These are phyloP conservation scores for Fusarium lateritium DNA, from an alignment of 2,329 filamentous ascomycete genomes.

Conservation along the genomic window DNA sequence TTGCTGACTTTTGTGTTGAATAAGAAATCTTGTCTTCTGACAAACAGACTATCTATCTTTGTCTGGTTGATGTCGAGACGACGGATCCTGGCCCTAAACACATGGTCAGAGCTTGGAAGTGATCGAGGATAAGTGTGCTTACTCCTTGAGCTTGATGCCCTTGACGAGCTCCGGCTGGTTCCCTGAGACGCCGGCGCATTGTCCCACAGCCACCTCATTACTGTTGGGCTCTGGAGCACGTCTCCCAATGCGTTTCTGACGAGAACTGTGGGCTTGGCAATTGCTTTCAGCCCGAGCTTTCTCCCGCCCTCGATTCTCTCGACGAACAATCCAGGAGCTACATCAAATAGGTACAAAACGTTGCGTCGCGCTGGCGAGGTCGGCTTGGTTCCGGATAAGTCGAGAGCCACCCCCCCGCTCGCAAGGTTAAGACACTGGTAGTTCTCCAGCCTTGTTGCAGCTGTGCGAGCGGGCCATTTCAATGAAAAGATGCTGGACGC, in stretches of 20 bases:
- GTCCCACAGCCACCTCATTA: slow-evolving; percentile 55
- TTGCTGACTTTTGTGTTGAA: slow-evolving; percentile 19
- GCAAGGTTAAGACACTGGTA: slow-evolving; percentile 57
- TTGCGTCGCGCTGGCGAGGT: slow-evolving; percentile 50
- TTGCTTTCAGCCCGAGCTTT: slow-evolving; percentile 52
- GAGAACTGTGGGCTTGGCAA: slow-evolving; percentile 54
- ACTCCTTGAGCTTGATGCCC: slow-evolving; percentile 48
- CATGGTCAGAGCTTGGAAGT: slow-evolving; percentile 50
- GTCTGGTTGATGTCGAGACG: slow-evolving; percentile 37
- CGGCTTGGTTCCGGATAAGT: slow-evolving; percentile 51
- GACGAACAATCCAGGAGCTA: slow-evolving; percentile 57
- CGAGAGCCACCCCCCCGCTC: slow-evolving; percentile 49
- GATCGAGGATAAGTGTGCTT: slow-evolving; percentile 41
- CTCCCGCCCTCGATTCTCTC: slow-evolving; percentile 54
- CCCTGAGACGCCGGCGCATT: slow-evolving; percentile 40
- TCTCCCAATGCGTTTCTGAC: slow-evolving; percentile 50
- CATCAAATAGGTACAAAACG: slow-evolving; percentile 55
- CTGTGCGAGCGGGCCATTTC: slow-evolving; percentile 57
- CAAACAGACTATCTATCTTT: slow-evolving; percentile 31
- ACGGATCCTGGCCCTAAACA: slow-evolving; percentile 45
- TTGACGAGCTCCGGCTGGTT: slow-evolving; percentile 37
- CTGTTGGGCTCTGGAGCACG: slow-evolving; percentile 51
- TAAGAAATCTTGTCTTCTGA: not conserved
- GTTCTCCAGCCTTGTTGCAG: slow-evolving; percentile 54
- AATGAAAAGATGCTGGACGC: slow-evolving; percentile 54